Percentiles rank a stretch among this genome's conserved stretches.
These are phyloP conservation scores for Trichoderma sp. DNA, from an alignment of 2,329 filamentous ascomycete genomes.

Conservation along the genomic window DNA sequence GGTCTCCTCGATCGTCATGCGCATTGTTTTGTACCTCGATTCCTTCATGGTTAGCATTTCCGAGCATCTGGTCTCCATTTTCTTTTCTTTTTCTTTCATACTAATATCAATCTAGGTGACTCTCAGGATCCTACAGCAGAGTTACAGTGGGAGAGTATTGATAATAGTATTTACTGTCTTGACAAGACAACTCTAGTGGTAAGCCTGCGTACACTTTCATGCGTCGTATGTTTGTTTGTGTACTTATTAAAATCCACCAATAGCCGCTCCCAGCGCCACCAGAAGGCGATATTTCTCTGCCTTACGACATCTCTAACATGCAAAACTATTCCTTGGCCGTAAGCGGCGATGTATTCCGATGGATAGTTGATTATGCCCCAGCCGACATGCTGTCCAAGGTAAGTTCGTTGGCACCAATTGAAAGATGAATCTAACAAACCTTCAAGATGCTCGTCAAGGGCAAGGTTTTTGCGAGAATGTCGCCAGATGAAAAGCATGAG, in stretches of 20 bases:
- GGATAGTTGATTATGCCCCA: slow-evolving; percentile 89
- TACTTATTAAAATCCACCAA: slow-evolving; percentile 19
- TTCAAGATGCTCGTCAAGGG: slow-evolving; percentile 74
- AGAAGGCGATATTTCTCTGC: slow-evolving; percentile 78
- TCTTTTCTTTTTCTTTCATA: not conserved
- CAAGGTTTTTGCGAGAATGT: slow-evolving; percentile 97
- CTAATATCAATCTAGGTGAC: slow-evolving; percentile 56
- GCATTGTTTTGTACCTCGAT: slow-evolving; percentile 92
- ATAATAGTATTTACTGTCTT: slow-evolving; percentile 76
- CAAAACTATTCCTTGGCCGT: slow-evolving; percentile 88
- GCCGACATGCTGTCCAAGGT: slow-evolving; percentile 76
- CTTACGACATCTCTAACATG: slow-evolving; percentile 80
- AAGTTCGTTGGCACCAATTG: slow-evolving; percentile 35
- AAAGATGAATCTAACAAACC: slow-evolving; percentile 50
- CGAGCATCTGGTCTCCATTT: not conserved
- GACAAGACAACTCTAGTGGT: slow-evolving; percentile 77
- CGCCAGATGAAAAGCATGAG: slow-evolving; percentile 97
- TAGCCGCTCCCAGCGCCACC: slow-evolving; percentile 72
- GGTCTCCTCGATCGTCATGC: slow-evolving; percentile 77
- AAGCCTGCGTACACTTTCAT: slow-evolving; percentile 33
- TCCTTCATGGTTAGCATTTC: slow-evolving; percentile 65
- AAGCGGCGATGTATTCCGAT: slow-evolving; percentile 92
- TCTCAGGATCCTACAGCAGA: slow-evolving; percentile 72
- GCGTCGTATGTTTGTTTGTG: not conserved
- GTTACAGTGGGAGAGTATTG: slow-evolving; percentile 92